phyloP scores from a whole-genome alignment of 345 rosid species.

The Alliaria petiolata region DNA sequence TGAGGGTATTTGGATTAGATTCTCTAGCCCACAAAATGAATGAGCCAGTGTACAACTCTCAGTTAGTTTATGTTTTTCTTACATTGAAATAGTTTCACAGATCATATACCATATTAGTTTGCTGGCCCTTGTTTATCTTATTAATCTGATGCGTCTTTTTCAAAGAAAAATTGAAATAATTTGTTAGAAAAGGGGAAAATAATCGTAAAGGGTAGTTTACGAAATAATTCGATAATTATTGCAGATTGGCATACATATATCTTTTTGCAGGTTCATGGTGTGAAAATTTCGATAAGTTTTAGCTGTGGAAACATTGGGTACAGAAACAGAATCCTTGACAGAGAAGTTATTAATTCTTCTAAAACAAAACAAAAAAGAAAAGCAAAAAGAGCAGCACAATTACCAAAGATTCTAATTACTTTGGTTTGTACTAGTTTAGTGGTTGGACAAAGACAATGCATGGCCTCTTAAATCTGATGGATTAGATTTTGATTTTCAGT shows the following conservation, averaged over 20 bases:
- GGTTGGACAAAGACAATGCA: constrained; percentile 30
- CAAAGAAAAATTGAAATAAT: neutral
- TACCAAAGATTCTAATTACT: constrained; percentile 37
- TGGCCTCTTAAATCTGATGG: neutral
- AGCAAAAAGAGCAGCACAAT: constrained; percentile 35
- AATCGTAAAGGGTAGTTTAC: constrained; percentile 21
- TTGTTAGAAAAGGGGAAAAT: neutral
- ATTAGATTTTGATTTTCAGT: constrained; percentile 9
- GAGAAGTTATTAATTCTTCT: constrained; percentile 33
- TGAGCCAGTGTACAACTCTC: too few relatives aligned
- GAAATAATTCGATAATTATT: constrained; percentile 34
- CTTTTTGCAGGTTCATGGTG: constrained; percentile 29
- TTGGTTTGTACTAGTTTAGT: constrained; percentile 28
- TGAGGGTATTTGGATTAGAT: too few relatives aligned
- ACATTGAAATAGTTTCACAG: too few relatives aligned
- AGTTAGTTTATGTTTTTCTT: too few relatives aligned
- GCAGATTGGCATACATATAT: constrained; percentile 1
- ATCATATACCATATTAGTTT: neutral
- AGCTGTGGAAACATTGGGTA: constrained; percentile 22
- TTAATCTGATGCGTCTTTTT: constrained; percentile 8
- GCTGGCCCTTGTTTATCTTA: neutral
- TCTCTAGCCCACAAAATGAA: too few relatives aligned
- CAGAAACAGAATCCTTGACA: constrained; percentile 37
- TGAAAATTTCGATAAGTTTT: constrained; percentile 24
- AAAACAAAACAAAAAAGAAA: constrained; percentile 4